Conservation (phyloP, 495 filamentous ascomycete genomes). For the Cercophora sp. region DNA sequence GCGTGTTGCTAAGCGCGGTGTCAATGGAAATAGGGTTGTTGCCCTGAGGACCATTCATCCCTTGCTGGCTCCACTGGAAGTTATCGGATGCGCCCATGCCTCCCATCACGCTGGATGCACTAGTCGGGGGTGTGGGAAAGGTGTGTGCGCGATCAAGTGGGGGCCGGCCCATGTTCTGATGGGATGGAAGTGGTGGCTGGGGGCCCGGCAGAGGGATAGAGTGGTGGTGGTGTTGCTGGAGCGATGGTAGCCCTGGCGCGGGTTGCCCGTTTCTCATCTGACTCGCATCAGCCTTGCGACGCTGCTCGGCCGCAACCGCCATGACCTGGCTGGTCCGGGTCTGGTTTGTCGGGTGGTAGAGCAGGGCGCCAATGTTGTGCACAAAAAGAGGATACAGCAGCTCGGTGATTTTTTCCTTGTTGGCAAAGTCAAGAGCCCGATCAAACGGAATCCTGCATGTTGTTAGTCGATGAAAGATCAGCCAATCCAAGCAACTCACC, state of each 20-base stretch:
- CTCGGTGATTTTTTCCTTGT: constrained; percentile 99
- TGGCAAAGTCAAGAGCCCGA: constrained; percentile 92
- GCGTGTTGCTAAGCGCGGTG: constrained; percentile 70
- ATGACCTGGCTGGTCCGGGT: constrained; percentile 77
- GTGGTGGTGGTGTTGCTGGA: constrained; percentile 72
- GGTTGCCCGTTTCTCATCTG: constrained; percentile 44
- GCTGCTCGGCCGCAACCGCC: constrained; percentile 66
- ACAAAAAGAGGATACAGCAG: constrained; percentile 93
- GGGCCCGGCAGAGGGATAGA: constrained; percentile 71
- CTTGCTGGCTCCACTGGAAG: constrained; percentile 69
- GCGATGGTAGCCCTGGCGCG: constrained; percentile 53
- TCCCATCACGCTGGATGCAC: constrained; percentile 82
- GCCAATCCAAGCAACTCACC: no score
- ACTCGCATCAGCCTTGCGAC: constrained; percentile 54
- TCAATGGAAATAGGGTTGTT: constrained; percentile 81
- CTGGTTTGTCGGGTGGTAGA: constrained; percentile 92
- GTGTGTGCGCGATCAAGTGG: constrained; percentile 77
- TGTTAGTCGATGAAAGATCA: no score
- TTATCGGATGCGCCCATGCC: constrained; percentile 67
- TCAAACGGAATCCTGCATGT: constrained; percentile 88
- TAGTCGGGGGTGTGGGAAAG: constrained; percentile 91
- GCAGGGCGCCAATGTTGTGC: constrained; percentile 89
- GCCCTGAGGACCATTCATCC: constrained; percentile 62
- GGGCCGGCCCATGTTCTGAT: constrained; percentile 62
- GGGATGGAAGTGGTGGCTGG: constrained; percentile 66